Percentiles rank a stretch among this genome's conserved stretches.
Evolutionary conservation across 2,329 filamentous ascomycete genomes (phyloP).

Genomic region (Aspergillus sp.): DNA sequence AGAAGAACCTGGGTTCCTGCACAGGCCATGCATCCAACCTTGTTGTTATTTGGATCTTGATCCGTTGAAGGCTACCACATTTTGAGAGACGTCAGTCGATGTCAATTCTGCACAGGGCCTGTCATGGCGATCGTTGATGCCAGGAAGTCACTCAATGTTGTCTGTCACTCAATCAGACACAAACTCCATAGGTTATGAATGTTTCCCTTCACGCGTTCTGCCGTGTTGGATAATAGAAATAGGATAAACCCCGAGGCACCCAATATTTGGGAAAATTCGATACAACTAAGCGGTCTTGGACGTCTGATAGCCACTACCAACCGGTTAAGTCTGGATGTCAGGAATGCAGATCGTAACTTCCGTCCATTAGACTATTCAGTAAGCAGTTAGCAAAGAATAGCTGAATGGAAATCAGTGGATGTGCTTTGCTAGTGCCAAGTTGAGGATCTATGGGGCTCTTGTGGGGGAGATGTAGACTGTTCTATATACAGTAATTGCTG

Average conservation of each 20-base stretch:
- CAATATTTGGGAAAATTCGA: background rate
- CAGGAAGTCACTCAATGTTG: background rate
- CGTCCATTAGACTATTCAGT: background rate
- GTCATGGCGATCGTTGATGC: background rate
- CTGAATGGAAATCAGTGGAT: background rate
- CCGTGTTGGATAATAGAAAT: background rate
- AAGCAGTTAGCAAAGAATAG: background rate
- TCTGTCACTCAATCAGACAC: background rate
- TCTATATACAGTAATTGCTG: too few relatives aligned
- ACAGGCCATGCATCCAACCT: background rate
- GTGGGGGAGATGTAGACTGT: too few relatives aligned
- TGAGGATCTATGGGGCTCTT: too few relatives aligned
- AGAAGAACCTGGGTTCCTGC: background rate
- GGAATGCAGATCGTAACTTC: background rate
- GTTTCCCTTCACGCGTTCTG: background rate
- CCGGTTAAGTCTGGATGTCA: background rate
- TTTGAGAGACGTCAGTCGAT: background rate
- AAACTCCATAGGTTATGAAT: background rate
- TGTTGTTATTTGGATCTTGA: background rate
- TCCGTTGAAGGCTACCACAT: background rate
- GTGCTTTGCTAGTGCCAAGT: too few relatives aligned
- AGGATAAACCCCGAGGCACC: background rate
- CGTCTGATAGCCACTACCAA: background rate
- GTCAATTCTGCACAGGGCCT: background rate
- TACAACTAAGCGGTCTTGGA: background rate